phyloP scores from a whole-genome alignment of 1,284 basidiomycete species.

The Fomitopsis schrenkii region DNA sequence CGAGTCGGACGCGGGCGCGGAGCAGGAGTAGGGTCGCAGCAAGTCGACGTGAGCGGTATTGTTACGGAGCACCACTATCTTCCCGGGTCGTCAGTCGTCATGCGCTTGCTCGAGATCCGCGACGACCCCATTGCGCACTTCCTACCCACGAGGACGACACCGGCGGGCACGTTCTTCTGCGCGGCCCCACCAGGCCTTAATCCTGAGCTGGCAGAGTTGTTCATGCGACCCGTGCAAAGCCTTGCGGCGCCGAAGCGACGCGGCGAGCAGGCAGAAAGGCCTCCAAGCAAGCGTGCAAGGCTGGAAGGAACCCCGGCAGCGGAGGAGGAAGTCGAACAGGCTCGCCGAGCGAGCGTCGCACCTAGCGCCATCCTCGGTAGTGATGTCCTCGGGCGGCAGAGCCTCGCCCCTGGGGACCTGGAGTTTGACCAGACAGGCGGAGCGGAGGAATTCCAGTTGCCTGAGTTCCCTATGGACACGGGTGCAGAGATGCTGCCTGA shows the following conservation, averaged over 20 bases:
- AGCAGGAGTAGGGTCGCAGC: constrained; percentile 49
- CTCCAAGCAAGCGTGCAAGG: constrained; percentile 48
- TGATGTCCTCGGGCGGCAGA: constrained; percentile 39
- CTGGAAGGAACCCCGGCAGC: constrained; percentile 41
- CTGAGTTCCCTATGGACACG: constrained; percentile 23
- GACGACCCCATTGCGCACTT: constrained; percentile 85
- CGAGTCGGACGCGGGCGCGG: constrained; percentile 50
- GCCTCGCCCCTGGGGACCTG: constrained; percentile 26
- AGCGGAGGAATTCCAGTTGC: constrained; percentile 65
- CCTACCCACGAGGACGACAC: constrained; percentile 71
- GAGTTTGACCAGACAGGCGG: constrained; percentile 40
- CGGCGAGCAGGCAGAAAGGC: constrained; percentile 21
- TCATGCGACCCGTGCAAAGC: constrained; percentile 66
- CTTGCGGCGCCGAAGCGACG: constrained; percentile 47
- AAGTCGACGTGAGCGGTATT: constrained; percentile 72
- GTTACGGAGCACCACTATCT: constrained; percentile 78
- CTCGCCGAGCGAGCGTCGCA: constrained; percentile 59
- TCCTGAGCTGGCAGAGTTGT: constrained; percentile 77
- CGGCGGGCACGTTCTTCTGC: constrained; percentile 72
- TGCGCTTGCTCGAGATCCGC: constrained; percentile 81
- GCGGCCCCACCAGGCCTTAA: constrained; percentile 79
- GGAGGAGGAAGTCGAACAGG: constrained; percentile 51
- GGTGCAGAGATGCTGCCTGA: constrained; percentile 29
- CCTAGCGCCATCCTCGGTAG: constrained; percentile 52
- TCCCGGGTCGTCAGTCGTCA: constrained; percentile 76